Conservation (phyloP, 768 basidiomycete genomes). For the Rhodotorula babjevae region DNA sequence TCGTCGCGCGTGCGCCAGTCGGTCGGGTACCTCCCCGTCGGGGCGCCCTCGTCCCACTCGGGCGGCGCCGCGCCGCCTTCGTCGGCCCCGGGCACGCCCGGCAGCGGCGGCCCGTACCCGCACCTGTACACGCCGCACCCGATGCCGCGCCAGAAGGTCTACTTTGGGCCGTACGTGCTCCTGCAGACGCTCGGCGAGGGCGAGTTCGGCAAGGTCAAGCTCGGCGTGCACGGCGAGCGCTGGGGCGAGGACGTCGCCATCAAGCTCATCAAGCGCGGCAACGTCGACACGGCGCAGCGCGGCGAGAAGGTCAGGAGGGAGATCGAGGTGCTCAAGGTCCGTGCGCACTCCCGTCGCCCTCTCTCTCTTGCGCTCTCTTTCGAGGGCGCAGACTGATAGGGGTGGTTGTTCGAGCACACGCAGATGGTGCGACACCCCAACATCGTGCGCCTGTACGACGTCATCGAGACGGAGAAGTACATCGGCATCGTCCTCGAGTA, state of each 20-base stretch:
- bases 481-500: slow-evolving; percentile 99
- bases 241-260: slow-evolving; percentile 99
- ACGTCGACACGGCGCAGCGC: slow-evolving; percentile 72
- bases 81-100: neutral
- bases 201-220: slow-evolving; percentile 97
- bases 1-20: slow-evolving; percentile 32
- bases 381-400: neutral
- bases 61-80: too few species aligned
- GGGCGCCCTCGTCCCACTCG: neutral
- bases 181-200: slow-evolving; percentile 96
- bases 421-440: slow-evolving; percentile 94
- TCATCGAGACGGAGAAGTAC: slow-evolving; percentile 99
- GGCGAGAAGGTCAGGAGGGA: slow-evolving; percentile 96
- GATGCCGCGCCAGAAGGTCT: slow-evolving; percentile 46
- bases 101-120: slow-evolving; percentile 30
- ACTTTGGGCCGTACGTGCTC: slow-evolving; percentile 88
- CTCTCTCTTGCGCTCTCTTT: slow-evolving; percentile 20
- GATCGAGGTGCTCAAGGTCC: slow-evolving; percentile 90
- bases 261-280: slow-evolving; percentile 89
- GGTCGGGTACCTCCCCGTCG: slow-evolving; percentile 29
- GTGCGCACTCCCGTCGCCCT: slow-evolving; percentile 43
- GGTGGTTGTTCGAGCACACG: neutral
- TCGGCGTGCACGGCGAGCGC: slow-evolving; percentile 76
- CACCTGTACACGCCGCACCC: slow-evolving; percentile 39
- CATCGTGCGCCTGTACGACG: slow-evolving; percentile 95